phyloP scores from a whole-genome alignment of 1,284 basidiomycete species.

The Porogramme epimiltina region DNA sequence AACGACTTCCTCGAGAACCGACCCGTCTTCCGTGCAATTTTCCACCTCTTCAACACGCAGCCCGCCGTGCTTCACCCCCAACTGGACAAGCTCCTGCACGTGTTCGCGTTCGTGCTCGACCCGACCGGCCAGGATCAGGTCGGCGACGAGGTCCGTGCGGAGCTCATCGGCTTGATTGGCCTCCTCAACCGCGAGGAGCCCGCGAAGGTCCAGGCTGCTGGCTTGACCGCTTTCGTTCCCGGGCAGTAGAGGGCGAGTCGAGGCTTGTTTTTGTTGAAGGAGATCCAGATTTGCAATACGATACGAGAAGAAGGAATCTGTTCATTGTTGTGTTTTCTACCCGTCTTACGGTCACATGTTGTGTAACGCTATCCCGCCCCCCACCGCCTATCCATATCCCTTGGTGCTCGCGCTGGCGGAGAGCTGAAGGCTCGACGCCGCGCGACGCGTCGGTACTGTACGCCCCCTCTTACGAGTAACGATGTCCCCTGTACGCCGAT shows the following conservation, averaged over 20 bases:
- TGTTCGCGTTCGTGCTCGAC: conserved; percentile 87
- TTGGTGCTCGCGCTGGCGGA: neutral
- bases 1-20: conserved; percentile 91
- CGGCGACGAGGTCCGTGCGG: conserved; percentile 73
- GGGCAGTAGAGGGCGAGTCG: conserved; percentile 10
- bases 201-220: conserved; percentile 75
- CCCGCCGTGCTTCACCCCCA: conserved; percentile 74
- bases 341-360: conserved; percentile 11
- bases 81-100: conserved; percentile 81
- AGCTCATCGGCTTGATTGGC: conserved; percentile 77
- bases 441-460: neutral
- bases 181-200: conserved; percentile 77
- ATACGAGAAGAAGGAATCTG: conserved; percentile 1
- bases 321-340: conserved; percentile 10
- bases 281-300: conserved; percentile 1
- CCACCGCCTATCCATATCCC: neutral
- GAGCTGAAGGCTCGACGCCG: neutral
- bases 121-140: conserved; percentile 71
- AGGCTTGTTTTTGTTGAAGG: neutral
- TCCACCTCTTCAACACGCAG: conserved; percentile 83
- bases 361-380: conserved; percentile 19
- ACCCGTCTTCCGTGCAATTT: conserved; percentile 88
- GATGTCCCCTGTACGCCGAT: conserved; percentile 8
- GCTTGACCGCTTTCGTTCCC: conserved; percentile 57
- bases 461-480: neutral